A percentile compares a stretch with the other conserved stretches of the same genome.
Evolutionary conservation across 2,329 filamentous ascomycete genomes (phyloP).

Genomic region (Triangularia verruculosa): DNA sequence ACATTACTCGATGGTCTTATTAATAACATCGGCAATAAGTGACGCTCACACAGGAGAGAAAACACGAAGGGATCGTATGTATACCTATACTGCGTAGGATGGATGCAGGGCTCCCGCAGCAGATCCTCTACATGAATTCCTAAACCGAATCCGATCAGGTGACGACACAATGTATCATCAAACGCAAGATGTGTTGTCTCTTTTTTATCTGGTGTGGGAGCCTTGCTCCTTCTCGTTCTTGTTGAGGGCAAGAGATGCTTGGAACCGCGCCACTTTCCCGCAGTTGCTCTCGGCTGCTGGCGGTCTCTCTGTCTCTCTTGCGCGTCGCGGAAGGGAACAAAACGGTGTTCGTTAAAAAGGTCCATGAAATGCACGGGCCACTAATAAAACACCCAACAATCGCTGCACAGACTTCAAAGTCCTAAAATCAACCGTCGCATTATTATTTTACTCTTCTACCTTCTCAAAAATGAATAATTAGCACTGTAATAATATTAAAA

Average conservation of each 20-base stretch:
- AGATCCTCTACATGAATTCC: conserved; percentile 21
- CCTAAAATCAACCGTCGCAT: too few relatives aligned
- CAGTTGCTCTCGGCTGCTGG: conserved; percentile 13
- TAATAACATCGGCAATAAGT: conserved; percentile 21
- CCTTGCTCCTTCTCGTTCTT: background rate
- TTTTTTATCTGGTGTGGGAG: conserved; percentile 10
- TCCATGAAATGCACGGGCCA: too few relatives aligned
- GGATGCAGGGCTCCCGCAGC: conserved; percentile 13
- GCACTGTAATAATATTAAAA: too few relatives aligned
- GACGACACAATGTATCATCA: conserved; percentile 26
- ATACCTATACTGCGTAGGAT: too few relatives aligned
- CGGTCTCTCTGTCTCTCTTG: conserved; percentile 2
- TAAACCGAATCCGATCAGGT: conserved; percentile 27
- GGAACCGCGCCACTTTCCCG: conserved; percentile 15
- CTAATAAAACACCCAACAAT: too few relatives aligned
- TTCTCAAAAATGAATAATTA: too few relatives aligned
- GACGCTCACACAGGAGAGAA: conserved; percentile 11
- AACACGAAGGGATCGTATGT: conserved; percentile 19
- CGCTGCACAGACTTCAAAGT: too few relatives aligned
- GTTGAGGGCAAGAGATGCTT: background rate
- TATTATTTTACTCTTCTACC: too few relatives aligned
- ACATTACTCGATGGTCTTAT: conserved; percentile 22
- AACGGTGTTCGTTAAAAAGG: too few relatives aligned
- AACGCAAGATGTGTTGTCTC: conserved; percentile 26
- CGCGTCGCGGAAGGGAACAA: background rate